Evolutionary conservation across 2,329 filamentous ascomycete species (phyloP), one percentile per base, ranked within the genome.

Genomic region (Ceratocystis variospora): DNA sequence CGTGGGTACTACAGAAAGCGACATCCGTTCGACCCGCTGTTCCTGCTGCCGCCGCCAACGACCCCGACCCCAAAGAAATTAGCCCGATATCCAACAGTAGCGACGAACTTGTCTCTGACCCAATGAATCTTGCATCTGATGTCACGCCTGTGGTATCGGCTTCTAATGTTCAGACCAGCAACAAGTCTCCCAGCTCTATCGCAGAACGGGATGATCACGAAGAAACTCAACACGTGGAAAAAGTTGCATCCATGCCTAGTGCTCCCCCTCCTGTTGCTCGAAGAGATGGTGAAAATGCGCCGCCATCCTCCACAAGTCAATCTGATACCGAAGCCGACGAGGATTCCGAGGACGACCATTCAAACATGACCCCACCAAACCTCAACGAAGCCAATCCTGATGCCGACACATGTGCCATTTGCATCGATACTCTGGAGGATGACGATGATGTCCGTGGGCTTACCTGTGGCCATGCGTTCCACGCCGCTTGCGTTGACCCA

Each of bases 401-500:
- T 0, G 94, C 93, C 55, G 94, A 99, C 73, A 88, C 90, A 1
- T 99, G 94, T 76, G 94, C 94, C 63, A 97, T 99, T 71, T 99
- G 94, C 75, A 87, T 99, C 70, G 94, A 99, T 73, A 87, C 84
- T 0, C 83, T 99, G 19, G 94, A 99, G 74, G 90, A 97, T 69
- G 90, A 96, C 69, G 94, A 97, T 71, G 93, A 99, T 73, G 87
- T 99, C 62, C 89, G 94, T 71, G 94, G 94, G 1, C 78, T 99
- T 68, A 91, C 90, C 3, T 99, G 94, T 73, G 94, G 94, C n/a
- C 94, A 99, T 75, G 92, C 93, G 65, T 99, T 97, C 83, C 94
- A 99, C 74, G 92, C 91, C 63, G 89, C 88, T 48, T 99, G 94
- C 73, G 84, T 99, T 62, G 94, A 99, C 71, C 94, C 94, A 10